Base-by-base conservation (phyloP, 805 yeast species). In the Hanseniaspora pseudoguilliermondii region DNA sequence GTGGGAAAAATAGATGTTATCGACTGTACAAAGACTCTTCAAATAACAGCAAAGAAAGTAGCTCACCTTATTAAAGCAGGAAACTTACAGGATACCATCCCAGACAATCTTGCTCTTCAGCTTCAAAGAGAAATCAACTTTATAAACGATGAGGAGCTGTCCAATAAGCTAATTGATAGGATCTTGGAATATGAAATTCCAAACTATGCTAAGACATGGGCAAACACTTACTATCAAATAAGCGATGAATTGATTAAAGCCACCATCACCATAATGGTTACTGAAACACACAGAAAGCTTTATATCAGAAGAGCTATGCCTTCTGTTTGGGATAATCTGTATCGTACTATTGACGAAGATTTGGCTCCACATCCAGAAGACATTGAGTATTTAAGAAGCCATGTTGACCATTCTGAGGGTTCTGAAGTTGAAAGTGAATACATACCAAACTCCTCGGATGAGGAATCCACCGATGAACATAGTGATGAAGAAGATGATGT, bases 1-100 rank as follows among this genome's bases (percentile, higher is more conserved):
- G 77, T 85, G 47, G 93, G 93, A 2, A 75, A 70, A 9, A 63
- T 65, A 53, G 63, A 59, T 21, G 20, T 23, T 15, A 25, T 44
- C 11, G 55, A 52, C 29, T 27, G 36, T n/a, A n/a, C 21, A 15
- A 44, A 27, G 9, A n/a, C n/a, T 27, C 36, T 44, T 27, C 16
- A 44, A 11, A 29, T 27, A 27, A 27, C 23, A 9, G 47, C 36
- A n/a, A 5, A 9, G 2, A n/a, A 9, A 6, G 35, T 44, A 5
- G 44, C 44, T 23, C n/a, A 13, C 3, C 59, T 56, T 64, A 67
- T 69, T 68, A 66, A 57, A 29, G 32, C 43, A 21, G 39, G 29
- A 27, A 15, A 18, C 18, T 7, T 8, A 27, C 29, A 15, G n/a
- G 47, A 44, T 13, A 8, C 5, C 15, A 18, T 27, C 34, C 16